Evolutionary conservation across 768 basidiomycete genomes (phyloP), one percentile per base, ranked within the genome.

Genomic region (Mycena albidolilacea): DNA sequence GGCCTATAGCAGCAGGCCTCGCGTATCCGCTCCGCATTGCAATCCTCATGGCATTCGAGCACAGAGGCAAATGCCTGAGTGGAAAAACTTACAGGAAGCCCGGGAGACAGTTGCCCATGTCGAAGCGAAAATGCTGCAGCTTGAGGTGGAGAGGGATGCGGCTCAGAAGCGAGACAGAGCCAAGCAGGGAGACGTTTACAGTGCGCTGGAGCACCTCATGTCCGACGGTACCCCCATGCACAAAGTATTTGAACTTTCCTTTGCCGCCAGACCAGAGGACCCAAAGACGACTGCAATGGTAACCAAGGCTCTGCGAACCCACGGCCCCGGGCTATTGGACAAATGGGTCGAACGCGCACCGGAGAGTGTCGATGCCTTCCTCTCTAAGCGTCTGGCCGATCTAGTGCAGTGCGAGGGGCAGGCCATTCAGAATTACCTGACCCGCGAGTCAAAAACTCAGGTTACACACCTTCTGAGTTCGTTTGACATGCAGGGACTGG

Each of bases 381-480:
- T 43, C 41, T 43, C 41, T 14, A 5, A 43, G 14, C 41, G 41
- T 43, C 9, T 43, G 41, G 41, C 41, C 9, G 41, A 14, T 43
- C 41, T 43, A 2, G 41, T 43, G 8, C 41, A 43, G 41, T 2
- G 5, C 41, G 67, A 73, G 38, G 72, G 72, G 5, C 50, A 64
- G 35, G 72, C 72, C 0, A 73, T 73, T 5, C 72, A 73, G 54
- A 62, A 52, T 1, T 54, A 57, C 19, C 41, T 73, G 6, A 69
- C 72, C 1, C 61, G 62, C 7, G 23, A 38, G 7, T 19, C 8
- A 21, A 23, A 3, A 5, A 64, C 71, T 1, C 48, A 23, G 41
- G 41, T 43, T 14, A 43, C 9, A 9, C 9, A 43, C 14, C 38
- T 68, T 11, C 41, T 72, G 48, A 44, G 55, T 5, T 39, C 21